Base-by-base conservation (phyloP, 768 basidiomycete genomes). In the Royoungia palumana region DNA sequence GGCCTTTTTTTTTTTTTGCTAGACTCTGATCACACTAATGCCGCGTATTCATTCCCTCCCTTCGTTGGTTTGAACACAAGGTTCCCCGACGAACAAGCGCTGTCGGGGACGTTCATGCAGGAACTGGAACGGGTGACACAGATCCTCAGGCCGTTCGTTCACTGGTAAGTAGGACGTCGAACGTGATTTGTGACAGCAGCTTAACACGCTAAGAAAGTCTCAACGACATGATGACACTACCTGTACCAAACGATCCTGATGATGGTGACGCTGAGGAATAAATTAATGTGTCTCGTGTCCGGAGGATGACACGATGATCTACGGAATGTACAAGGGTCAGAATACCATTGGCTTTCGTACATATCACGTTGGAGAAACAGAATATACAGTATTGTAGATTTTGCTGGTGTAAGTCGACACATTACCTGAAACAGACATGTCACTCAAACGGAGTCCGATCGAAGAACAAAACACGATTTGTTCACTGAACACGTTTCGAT, bases 31-130 rank as follows among this genome's bases (percentile, higher is more conserved):
- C 43, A 21, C 51, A 14, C 19, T 44, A 66, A 70, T 68, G 16
- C 14, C 16, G 14, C 46, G 54, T 0, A 27, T 22, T 4, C 25
- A 6, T 5, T 34, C 28, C 47, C 21, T 21, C 17, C 11, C 13
- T 12, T 9, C 13, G 3, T 28, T 28, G 28, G 11, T 28, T 28
- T 28, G 28, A 2, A 13, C 11, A 12, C 41, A 52, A 88, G 88
- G 41, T 93, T 94, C 65, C 72, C 72, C 2, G 92, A 94, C 61
- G 74, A 76, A 17, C 79, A 93, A 59, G 91, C 91, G 4, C 68
- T 90, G 2, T 64, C 69, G 4, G 74, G 79, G 0, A 46, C 79
- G 32, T 95, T 94, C 66, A 78, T 79, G 43, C 77, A 85, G 30
- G 74, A 75, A 21, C 62, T 95, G 6, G 72, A 75, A 21, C 62